Evolutionary conservation across 257 asterid genomes (phyloP).

Genomic region (Lithospermum erythrorhizon): DNA sequence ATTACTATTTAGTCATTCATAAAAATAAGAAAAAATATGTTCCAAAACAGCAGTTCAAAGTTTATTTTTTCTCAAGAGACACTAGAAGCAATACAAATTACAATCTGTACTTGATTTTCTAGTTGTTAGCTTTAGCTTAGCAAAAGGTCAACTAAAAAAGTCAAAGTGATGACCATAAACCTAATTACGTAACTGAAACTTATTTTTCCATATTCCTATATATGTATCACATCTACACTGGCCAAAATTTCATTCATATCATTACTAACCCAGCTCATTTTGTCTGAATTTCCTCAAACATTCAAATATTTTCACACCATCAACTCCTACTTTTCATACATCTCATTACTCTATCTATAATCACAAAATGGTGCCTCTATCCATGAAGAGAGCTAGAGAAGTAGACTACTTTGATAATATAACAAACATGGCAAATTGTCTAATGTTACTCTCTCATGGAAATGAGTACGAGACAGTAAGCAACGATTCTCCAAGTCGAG

Average conservation of each 20-base stretch:
- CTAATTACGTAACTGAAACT: background rate
- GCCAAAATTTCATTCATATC: background rate
- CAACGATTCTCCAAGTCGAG: conserved; percentile 10
- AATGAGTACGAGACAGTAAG: background rate
- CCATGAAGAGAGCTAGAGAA: conserved; percentile 17
- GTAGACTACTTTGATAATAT: conserved; percentile 9
- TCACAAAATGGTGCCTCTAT: conserved; percentile 4
- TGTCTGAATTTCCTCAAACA: background rate
- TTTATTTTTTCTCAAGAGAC: too few species aligned
- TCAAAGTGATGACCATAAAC: conserved; percentile 11
- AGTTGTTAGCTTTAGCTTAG: background rate
- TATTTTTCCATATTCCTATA: background rate
- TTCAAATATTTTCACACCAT: background rate
- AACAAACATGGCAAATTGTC: conserved; percentile 25
- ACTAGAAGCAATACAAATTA: too few species aligned
- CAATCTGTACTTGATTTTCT: background rate
- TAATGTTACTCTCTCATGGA: conserved; percentile 18
- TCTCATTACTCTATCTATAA: background rate
- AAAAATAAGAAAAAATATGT: background rate
- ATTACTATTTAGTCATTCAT: too few species aligned
- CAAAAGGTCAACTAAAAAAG: conserved; percentile 17
- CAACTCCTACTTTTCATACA: background rate
- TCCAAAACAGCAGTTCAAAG: background rate
- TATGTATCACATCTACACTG: background rate
- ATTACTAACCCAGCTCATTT: background rate